These are phyloP conservation scores for Mortierella polycephala DNA, from an alignment of 371 early-diverging fungal genomes.

Conservation along the genomic window DNA sequence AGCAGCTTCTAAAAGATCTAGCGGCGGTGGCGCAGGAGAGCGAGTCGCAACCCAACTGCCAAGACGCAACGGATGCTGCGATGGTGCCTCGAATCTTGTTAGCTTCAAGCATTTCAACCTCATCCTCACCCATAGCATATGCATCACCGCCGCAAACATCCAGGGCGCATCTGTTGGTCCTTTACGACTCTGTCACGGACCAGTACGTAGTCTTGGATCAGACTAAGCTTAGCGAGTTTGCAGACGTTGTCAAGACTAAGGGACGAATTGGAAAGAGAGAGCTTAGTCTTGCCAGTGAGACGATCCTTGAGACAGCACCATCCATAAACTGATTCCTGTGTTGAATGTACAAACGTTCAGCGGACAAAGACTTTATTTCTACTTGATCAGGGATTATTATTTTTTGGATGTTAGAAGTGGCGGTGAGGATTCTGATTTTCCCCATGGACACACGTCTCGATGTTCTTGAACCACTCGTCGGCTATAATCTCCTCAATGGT, in stretches of 20 bases:
- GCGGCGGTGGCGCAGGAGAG: slow-evolving; percentile 17
- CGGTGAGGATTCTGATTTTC: slow-evolving; percentile 26
- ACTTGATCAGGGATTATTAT: neutral
- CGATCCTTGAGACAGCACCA: slow-evolving; percentile 6
- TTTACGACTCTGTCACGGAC: slow-evolving; percentile 24
- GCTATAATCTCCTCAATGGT: slow-evolving; percentile 66
- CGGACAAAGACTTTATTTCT: neutral
- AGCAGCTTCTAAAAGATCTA: slow-evolving; percentile 33
- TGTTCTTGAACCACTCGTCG: slow-evolving; percentile 72
- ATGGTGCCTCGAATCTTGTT: slow-evolving; percentile 15
- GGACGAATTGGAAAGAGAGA: slow-evolving; percentile 31
- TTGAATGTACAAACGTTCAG: too few species aligned
- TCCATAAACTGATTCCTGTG: slow-evolving; percentile 4
- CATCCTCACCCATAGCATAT: slow-evolving; percentile 3
- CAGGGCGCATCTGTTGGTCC: slow-evolving; percentile 21
- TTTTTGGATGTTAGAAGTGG: slow-evolving; percentile 2
- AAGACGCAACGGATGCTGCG: neutral
- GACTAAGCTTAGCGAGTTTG: slow-evolving; percentile 16
- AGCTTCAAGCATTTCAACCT: slow-evolving; percentile 10
- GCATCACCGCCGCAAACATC: neutral
- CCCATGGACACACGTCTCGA: slow-evolving; percentile 57
- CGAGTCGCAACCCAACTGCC: neutral
- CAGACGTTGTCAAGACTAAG: slow-evolving; percentile 13
- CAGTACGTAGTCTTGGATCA: slow-evolving; percentile 36
- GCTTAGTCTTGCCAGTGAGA: slow-evolving; percentile 20